These are phyloP conservation scores for Eucalyptus victrix DNA, from an alignment of 345 rosid genomes.

Conservation along the genomic window DNA sequence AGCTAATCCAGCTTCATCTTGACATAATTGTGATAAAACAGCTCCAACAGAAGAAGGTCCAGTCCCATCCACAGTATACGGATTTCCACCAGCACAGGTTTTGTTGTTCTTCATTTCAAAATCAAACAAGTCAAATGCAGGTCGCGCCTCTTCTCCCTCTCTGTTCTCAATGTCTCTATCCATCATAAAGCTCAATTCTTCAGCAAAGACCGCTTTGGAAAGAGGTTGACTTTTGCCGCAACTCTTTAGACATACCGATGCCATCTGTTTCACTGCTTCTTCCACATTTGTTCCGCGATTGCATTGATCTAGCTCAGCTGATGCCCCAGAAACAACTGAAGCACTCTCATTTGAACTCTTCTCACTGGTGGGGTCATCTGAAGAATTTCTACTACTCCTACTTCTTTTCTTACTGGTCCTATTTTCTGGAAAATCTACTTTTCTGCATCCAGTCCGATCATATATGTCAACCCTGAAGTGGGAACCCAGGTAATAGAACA, in stretches of 20 bases:
- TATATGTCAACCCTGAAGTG: constrained; percentile 21
- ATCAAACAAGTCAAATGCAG: constrained; percentile 2
- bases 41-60: background rate
- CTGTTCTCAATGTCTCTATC: background rate
- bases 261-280: background rate
- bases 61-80: background rate
- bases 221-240: background rate
- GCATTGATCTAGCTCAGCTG: background rate
- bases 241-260: background rate
- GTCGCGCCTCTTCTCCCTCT: background rate
- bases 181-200: constrained; percentile 6
- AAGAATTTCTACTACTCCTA: background rate
- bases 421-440: background rate
- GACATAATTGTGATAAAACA: background rate
- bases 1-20: background rate
- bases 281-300: background rate
- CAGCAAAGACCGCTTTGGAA: background rate
- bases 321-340: background rate
- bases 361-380: background rate
- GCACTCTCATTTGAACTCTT: background rate
- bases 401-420: constrained; percentile 1
- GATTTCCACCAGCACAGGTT: background rate
- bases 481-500: constrained; percentile 12
- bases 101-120: background rate
- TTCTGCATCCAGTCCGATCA: constrained; percentile 15